Evolutionary conservation across 139 green algal species (phyloP), one percentile per base, ranked within the genome.

Genomic region (Chlorella sp.): DNA sequence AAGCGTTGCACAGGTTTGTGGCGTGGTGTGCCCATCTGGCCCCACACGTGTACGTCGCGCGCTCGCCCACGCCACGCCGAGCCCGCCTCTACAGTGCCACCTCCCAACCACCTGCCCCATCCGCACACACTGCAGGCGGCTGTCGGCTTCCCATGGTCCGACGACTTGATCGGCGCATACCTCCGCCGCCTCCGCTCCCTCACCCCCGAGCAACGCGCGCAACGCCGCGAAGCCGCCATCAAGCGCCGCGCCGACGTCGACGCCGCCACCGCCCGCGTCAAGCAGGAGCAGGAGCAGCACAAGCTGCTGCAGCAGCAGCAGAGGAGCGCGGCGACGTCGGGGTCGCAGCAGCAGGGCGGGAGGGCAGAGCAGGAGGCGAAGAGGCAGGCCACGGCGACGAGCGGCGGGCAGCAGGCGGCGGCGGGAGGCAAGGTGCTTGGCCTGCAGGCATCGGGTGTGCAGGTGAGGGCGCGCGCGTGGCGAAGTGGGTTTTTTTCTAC

Each of bases 61-160:
- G n/a, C n/a, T n/a, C n/a, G n/a, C n/a, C n/a, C n/a, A n/a, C n/a
- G n/a, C n/a, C n/a, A n/a, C n/a, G n/a, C n/a, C n/a, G n/a, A n/a
- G n/a, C n/a, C n/a, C n/a, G n/a, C n/a, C n/a, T n/a, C n/a, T n/a
- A n/a, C n/a, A n/a, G n/a, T n/a, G n/a, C n/a, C n/a, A n/a, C n/a
- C n/a, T n/a, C n/a, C 10, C 42, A 55, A 55, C 42, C 17, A 17
- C 10, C 42, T 55, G 42, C 10, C 10, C 42, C 17, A 17, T 55
- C 17, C 10, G 17, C 10, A 55, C 17, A 55, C 42, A 24, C 10
- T 66, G 49, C 73, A 78, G 66, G 50, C 73, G 5, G 29, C 73
- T 49, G 50, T 79, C 20, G 74, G 51, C 30, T 79, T 74, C 59
- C 74, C 74, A 17, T 79, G 67, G 67, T 49, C 74, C 10, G 74